phyloP scores from a whole-genome alignment of 192 early-diverging fungal species.

The Pilaira anomala region DNA sequence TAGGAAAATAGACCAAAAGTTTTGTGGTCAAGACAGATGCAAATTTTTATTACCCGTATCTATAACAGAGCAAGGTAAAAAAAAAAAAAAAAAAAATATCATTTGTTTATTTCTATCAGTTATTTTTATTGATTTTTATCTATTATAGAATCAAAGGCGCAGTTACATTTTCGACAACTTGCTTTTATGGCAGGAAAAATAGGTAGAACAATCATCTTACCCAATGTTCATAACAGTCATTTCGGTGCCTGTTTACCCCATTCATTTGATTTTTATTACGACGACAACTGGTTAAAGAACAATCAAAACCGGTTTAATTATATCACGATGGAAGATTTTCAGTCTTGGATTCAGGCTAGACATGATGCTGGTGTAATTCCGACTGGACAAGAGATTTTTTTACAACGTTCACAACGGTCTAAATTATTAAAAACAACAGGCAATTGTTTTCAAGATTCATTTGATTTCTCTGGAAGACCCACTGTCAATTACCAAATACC shows the following conservation, averaged over 20 bases:
- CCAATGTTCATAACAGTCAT: conserved; percentile 40
- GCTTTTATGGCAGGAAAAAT: conserved; percentile 30
- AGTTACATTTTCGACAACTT: conserved; percentile 40
- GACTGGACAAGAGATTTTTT: conserved; percentile 24
- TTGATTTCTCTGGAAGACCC: conserved; percentile 21
- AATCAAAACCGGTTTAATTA: conserved; percentile 31
- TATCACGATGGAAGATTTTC: conserved; percentile 32
- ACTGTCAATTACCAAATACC: conserved; percentile 1
- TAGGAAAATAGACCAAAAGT: conserved; percentile 21
- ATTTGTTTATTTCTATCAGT: not conserved
- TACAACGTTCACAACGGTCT: not conserved
- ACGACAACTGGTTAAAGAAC: conserved; percentile 28
- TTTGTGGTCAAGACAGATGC: conserved; percentile 29
- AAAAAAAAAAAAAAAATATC: not conserved
- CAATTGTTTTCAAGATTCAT: conserved; percentile 29
- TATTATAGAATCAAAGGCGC: conserved; percentile 42
- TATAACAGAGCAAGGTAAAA: conserved; percentile 40
- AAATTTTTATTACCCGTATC: conserved; percentile 34
- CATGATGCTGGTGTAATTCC: conserved; percentile 10
- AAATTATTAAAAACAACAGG: not conserved
- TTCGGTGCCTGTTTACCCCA: conserved; percentile 31
- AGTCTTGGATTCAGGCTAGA: conserved; percentile 26
- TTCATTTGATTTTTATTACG: conserved; percentile 40
- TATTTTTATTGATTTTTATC: not conserved
- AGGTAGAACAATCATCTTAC: conserved; percentile 40